phyloP scores from a whole-genome alignment of 345 rosid species.

The Hirschfeldia incana region DNA sequence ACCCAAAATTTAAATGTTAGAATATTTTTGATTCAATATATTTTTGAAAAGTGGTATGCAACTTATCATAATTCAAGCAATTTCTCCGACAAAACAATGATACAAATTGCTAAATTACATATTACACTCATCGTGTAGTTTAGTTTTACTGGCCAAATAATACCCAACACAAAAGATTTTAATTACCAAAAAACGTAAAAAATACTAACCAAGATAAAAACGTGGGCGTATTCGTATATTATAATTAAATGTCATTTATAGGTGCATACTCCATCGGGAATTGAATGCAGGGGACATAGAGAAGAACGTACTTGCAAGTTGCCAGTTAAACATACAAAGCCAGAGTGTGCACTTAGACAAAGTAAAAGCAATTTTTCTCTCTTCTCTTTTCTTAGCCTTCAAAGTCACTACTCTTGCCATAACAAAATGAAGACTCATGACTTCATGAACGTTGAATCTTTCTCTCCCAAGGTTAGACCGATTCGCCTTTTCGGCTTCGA shows the following conservation, averaged over 20 bases:
- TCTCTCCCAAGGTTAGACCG: slow-evolving; percentile 49
- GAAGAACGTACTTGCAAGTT: slow-evolving; percentile 35
- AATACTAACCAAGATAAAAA: background rate
- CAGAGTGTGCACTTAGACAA: slow-evolving; percentile 1
- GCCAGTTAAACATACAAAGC: slow-evolving; percentile 29
- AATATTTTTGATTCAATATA: too few relatives aligned
- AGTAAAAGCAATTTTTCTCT: background rate
- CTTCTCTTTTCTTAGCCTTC: background rate
- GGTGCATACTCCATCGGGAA: slow-evolving; percentile 33
- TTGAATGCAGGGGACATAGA: slow-evolving; percentile 23
- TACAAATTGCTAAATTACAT: background rate
- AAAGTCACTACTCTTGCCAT: background rate
- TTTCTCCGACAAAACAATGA: too few relatives aligned
- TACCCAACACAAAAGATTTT: background rate
- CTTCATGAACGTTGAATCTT: slow-evolving; percentile 64
- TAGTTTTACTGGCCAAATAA: background rate
- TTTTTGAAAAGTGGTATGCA: too few relatives aligned
- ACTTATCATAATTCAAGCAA: too few relatives aligned
- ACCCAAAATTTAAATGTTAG: too few relatives aligned
- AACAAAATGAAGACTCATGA: slow-evolving; percentile 46
- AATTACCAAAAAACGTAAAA: background rate
- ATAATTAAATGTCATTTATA: slow-evolving; percentile 9
- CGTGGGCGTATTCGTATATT: background rate
- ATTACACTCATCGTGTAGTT: background rate
- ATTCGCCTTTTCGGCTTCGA: slow-evolving; percentile 74